Base-by-base conservation (phyloP, 2,329 filamentous ascomycete species). In the Phialemonium atrogriseum region DNA sequence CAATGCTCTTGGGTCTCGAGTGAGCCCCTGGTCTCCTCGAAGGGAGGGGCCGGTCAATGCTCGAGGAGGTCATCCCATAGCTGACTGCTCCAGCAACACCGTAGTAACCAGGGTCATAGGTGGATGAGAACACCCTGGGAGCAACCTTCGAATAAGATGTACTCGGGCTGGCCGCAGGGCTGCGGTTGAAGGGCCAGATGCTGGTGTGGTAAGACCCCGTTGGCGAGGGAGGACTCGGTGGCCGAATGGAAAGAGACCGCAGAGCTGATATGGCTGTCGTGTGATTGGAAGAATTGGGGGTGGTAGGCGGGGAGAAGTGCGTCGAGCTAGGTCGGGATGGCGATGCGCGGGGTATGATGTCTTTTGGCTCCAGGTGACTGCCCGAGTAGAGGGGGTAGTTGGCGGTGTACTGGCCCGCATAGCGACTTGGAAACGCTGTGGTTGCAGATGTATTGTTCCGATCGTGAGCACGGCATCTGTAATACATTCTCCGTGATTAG, bases 261-360 rank as follows among this genome's bases (percentile, higher is more conserved):
- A 76, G 58, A 6, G 72, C 68, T 29, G 70, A 70, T 34, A 75
- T 59, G 39, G 70, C 70, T 24, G 66, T 70, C 29, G 66, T 63
- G 38, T 65, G 60, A 39, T 54, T 52, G 39, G 45, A 51, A 57
- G 35, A 62, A 59, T 38, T 51, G 30, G 62, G 70, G 16, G 59
- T 65, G 24, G 66, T 64, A 42, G 72, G 71, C 42, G 69, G 73
- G 35, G 66, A 67, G 46, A 71, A 58, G 52, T 73, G 59, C 49
- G 64, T 66, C 31, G 72, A 68, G 48, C 58, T 68, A 25, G 73
- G 72, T 37, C 73, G 66, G 11, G 75, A 79, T 10, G 75, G 75
- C 9, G 73, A 76, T 21, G 74, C 73, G 38, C 73, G 70, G 30
- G 75, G 75, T 41, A 80, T 67, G 43, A 79, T 79, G 50, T 79